These are phyloP conservation scores for Pseudonitzschia pungens DNA, from an alignment of 108 stramenopile species.

Conservation along the genomic window DNA sequence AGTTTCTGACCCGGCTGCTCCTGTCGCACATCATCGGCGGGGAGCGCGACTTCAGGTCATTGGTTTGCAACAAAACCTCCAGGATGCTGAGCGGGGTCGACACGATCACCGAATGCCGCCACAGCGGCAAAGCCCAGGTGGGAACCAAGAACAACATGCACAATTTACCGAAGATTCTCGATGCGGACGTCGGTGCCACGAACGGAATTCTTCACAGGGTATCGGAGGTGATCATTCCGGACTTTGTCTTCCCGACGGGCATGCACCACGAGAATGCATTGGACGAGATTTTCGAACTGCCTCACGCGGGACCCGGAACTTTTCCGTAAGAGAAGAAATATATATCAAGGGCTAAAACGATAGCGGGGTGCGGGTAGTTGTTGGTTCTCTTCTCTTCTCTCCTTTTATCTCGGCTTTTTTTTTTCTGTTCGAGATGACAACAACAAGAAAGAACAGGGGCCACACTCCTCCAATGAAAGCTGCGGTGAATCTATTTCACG, in stretches of 20 bases:
- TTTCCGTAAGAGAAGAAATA: too few relatives aligned
- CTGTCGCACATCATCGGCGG: neutral
- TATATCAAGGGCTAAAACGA: too few relatives aligned
- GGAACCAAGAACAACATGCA: neutral
- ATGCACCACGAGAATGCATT: too few relatives aligned
- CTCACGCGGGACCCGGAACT: too few relatives aligned
- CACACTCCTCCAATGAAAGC: too few relatives aligned
- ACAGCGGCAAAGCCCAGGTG: neutral
- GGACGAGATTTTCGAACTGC: too few relatives aligned
- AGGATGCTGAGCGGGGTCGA: neutral
- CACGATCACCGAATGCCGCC: neutral
- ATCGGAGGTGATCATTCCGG: neutral
- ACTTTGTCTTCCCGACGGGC: neutral
- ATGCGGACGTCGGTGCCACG: neutral
- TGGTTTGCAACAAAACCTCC: neutral
- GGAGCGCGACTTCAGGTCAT: neutral
- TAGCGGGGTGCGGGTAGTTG: too few relatives aligned
- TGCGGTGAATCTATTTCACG: too few relatives aligned
- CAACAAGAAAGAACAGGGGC: too few relatives aligned
- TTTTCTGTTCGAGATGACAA: too few relatives aligned
- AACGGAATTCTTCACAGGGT: slow-evolving; percentile 5
- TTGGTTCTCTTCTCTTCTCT: too few relatives aligned
- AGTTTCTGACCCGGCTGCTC: neutral
- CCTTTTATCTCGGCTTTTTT: too few relatives aligned
- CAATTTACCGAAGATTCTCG: neutral